Base-by-base conservation (phyloP, 805 yeast species). In the Peterozyma xylosa region DNA sequence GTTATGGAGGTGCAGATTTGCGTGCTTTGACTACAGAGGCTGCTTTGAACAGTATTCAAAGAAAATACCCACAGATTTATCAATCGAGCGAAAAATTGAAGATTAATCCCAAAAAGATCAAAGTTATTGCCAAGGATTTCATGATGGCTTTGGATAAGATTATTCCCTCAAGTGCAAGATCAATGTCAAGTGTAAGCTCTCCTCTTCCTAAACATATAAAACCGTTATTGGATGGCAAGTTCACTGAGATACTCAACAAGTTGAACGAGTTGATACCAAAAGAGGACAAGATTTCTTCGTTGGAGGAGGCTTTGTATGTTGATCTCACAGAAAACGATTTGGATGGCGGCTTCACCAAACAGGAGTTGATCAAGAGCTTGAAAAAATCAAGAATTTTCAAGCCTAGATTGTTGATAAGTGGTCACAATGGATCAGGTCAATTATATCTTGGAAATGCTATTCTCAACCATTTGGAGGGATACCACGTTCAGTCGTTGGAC, bases 1-100 rank as follows among this genome's bases (percentile, higher is more conserved):
- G 99, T 0, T 93, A 86, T 57, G 99, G 99, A 39, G 99, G 99
- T 67, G 98, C 99, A 2, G 99, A 93, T 61, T 67, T 93, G 49
- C 70, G 96, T 44, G 96, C 98, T 0, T 67, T 93, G 30, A 89
- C 98, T 60, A 91, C 98, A 0, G 99, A 93, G 59, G 90, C 97
- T 30, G 98, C 98, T 0, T 69, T 93, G 49, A 82, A 84, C 54
- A 82, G 96, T 54, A 91, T 93, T 35, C 97, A 91, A 63, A 69
- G 98, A 50, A 77, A 82, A 38, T 91, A 83, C 53, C 99, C 99
- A 0, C 98, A 93, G 62, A 91, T 93, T 38, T 93, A 93, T 62
- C 66, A 73, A 49, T 74, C 90, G 9, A 70, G 74, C 42, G 85
- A 84, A 39, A 91, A 89, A 57, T 69, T 91, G 37, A 60, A 68